A percentile compares a stretch with the other conserved stretches of the same genome.
These are phyloP conservation scores for Vachellia collinsii DNA, from an alignment of 306 rosid species.

Conservation along the genomic window DNA sequence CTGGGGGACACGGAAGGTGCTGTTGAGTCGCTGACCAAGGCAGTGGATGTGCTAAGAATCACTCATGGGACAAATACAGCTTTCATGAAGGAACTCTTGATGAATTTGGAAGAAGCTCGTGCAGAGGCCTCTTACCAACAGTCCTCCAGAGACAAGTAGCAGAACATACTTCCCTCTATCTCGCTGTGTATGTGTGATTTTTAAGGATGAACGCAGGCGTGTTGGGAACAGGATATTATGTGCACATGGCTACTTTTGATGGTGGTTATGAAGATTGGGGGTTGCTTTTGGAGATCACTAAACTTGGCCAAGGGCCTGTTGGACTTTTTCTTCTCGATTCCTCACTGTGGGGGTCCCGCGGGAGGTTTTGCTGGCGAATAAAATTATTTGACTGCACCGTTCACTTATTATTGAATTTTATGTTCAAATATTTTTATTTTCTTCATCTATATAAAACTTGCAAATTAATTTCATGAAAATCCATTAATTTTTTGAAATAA, in stretches of 20 bases:
- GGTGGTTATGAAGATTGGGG: background rate
- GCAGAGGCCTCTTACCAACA: constrained; percentile 76
- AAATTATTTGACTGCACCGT: background rate
- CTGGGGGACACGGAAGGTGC: constrained; percentile 69
- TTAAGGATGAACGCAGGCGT: background rate
- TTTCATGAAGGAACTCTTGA: constrained; percentile 72
- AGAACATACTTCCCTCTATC: background rate
- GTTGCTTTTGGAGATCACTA: background rate
- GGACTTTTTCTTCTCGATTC: background rate
- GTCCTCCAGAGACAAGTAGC: constrained; percentile 46
- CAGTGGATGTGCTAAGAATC: constrained; percentile 68
- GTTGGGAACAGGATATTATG: background rate
- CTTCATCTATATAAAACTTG: background rate
- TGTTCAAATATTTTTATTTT: background rate
- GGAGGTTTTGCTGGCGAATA: background rate
- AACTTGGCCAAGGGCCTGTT: background rate
- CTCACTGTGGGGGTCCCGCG: background rate
- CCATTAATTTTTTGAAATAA: background rate
- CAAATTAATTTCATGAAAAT: background rate
- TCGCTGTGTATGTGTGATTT: background rate
- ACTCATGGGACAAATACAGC: constrained; percentile 81
- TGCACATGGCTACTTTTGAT: background rate
- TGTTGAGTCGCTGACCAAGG: constrained; percentile 66
- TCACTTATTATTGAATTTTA: background rate
- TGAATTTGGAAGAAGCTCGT: constrained; percentile 87